Conservation (phyloP, 1,284 basidiomycete species). For the Hymenochaete sp. region DNA sequence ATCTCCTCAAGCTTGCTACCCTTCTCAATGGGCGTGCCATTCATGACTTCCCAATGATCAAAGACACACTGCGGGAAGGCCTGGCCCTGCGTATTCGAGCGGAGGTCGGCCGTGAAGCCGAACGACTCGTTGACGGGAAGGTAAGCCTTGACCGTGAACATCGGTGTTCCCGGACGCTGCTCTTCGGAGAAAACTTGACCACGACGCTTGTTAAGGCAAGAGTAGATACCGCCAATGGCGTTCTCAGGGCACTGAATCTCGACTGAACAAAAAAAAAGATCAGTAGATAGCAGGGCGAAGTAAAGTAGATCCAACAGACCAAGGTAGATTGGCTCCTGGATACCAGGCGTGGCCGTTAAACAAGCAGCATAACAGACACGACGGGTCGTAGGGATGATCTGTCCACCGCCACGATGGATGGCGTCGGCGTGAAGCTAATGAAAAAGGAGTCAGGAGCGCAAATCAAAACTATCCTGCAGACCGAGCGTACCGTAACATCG, state of each 20-base stretch:
- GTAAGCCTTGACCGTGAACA: slow-evolving; percentile 99
- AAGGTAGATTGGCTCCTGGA: slow-evolving; percentile 97
- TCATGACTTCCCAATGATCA: slow-evolving; percentile 86
- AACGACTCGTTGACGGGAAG: slow-evolving; percentile 96
- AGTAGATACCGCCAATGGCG: slow-evolving; percentile 98
- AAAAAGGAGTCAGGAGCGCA: slow-evolving; percentile 13
- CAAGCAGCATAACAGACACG: slow-evolving; percentile 96
- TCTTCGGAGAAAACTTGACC: slow-evolving; percentile 98
- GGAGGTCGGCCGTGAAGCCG: slow-evolving; percentile 97
- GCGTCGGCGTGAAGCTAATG: slow-evolving; percentile 90
- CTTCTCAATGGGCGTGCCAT: slow-evolving; percentile 75
- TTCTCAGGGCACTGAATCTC: slow-evolving; percentile 99
- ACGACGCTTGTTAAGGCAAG: slow-evolving; percentile 91
- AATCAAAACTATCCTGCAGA: neutral
- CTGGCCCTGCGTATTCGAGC: slow-evolving; percentile 90
- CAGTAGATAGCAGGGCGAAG: neutral
- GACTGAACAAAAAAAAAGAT: slow-evolving; percentile 36
- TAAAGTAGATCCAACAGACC: slow-evolving; percentile 34
- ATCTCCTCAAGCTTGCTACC: slow-evolving; percentile 87
- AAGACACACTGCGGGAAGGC: slow-evolving; percentile 97
- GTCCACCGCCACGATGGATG: slow-evolving; percentile 99
- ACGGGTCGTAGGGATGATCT: slow-evolving; percentile 93
- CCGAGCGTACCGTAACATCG: slow-evolving; percentile 73
- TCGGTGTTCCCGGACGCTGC: slow-evolving; percentile 94
- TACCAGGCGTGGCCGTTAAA: slow-evolving; percentile 81